A percentile compares a stretch with the other conserved stretches of the same genome.
phyloP scores from a whole-genome alignment of 257 asterid species.

The Nicotiana tabacum region DNA sequence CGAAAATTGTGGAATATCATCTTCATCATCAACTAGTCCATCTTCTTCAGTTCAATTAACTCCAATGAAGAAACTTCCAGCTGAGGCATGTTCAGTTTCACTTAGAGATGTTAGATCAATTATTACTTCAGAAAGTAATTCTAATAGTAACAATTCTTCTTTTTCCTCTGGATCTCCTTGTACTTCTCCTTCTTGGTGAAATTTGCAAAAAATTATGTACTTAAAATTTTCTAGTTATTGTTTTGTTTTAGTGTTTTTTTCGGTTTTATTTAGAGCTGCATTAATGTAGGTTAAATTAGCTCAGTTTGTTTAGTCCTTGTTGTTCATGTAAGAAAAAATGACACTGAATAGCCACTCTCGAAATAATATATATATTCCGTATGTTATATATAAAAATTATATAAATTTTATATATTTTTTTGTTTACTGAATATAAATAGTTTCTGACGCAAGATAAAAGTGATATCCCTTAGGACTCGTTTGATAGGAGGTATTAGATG shows the following conservation, averaged over 20 bases:
- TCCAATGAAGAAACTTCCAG: conserved; percentile 55
- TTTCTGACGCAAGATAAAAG: no score
- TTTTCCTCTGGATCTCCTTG: conserved; percentile 39
- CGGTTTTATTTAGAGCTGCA: background rate
- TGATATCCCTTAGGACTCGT: no score
- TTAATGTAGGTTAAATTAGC: background rate
- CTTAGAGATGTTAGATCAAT: conserved; percentile 35
- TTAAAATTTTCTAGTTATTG: background rate
- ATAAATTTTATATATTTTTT: no score
- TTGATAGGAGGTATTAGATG: no score
- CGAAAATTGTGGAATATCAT: background rate
- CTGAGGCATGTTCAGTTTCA: conserved; percentile 37
- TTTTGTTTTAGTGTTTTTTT: background rate
- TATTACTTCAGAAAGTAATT: conserved; percentile 31
- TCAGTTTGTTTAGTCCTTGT: background rate
- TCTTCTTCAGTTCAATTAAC: conserved; percentile 38
- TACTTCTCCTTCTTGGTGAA: conserved; percentile 56
- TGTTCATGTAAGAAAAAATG: background rate
- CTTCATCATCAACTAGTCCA: background rate
- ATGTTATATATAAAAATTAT: no score
- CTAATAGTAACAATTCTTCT: conserved; percentile 27
- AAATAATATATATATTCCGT: no score
- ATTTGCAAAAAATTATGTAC: background rate
- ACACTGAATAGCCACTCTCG: no score
- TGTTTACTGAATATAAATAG: no score